Conservation (phyloP, 2,329 filamentous ascomycete species). For the Xylariomycetidae sp. region DNA sequence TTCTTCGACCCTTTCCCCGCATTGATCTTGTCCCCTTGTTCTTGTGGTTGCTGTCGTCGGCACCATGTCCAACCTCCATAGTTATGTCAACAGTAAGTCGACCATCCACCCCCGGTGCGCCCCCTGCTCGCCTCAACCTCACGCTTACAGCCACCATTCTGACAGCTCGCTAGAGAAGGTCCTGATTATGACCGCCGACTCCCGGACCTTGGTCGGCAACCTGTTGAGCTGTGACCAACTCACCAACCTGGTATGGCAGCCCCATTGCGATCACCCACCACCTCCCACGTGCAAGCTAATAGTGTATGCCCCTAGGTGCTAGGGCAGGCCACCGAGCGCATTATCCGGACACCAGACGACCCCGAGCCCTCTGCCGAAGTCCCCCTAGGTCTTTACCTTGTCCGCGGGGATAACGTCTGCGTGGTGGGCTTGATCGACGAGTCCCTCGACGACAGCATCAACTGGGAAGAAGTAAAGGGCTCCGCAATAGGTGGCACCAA, state of each 20-base stretch:
- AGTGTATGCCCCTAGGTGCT: constrained; percentile 62
- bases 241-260: constrained; percentile 65
- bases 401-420: constrained; percentile 91
- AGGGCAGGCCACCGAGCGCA: constrained; percentile 75
- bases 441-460: constrained; percentile 78
- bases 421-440: constrained; percentile 87
- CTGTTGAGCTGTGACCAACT: constrained; percentile 83
- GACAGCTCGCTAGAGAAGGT: constrained; percentile 67
- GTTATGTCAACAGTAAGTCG: constrained; percentile 27
- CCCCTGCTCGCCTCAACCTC: constrained; percentile 1
- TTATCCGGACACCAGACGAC: constrained; percentile 82
- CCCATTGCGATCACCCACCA: neutral
- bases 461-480: constrained; percentile 88
- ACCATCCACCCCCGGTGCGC: neutral
- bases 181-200: constrained; percentile 85
- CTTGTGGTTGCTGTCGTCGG: too few species aligned
- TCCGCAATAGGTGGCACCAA: constrained; percentile 79
- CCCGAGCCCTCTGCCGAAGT: constrained; percentile 74
- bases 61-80: constrained; percentile 27
- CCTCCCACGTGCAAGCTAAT: constrained; percentile 2
- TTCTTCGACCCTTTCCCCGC: too few species aligned
- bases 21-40: too few species aligned
- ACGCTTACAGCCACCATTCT: constrained; percentile 19
- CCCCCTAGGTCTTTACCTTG: constrained; percentile 81
- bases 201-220: constrained; percentile 76